Percentiles rank a stretch among this genome's conserved stretches.
Evolutionary conservation across 2,329 filamentous ascomycete genomes (phyloP).

Genomic region (Chalaropsis ovoidea): DNA sequence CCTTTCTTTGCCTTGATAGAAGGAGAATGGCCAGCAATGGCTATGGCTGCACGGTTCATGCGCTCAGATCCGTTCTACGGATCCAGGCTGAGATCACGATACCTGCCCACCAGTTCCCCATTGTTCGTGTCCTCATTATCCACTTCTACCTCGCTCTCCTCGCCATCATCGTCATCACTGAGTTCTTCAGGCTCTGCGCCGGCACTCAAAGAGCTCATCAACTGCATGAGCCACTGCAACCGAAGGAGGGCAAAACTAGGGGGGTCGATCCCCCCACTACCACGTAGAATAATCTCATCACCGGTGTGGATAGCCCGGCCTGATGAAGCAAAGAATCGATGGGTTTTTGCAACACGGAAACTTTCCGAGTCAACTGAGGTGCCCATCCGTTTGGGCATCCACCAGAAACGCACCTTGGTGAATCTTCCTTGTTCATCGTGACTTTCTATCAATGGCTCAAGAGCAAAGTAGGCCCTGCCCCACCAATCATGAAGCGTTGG

Average conservation of each 20-base stretch:
- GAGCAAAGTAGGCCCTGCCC: neutral
- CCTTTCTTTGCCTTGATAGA: too few species aligned
- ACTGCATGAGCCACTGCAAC: neutral
- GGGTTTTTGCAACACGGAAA: neutral
- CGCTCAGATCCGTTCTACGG: too few species aligned
- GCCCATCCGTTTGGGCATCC: too few species aligned
- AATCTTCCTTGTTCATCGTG: neutral
- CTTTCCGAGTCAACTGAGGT: too few species aligned
- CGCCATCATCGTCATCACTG: neutral
- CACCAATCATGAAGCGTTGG: neutral
- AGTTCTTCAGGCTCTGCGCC: neutral
- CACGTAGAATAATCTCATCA: neutral
- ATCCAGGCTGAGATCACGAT: neutral
- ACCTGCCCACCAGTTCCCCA: neutral
- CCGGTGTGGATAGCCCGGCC: neutral
- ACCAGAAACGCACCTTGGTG: neutral
- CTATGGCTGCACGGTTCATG: too few species aligned
- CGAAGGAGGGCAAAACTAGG: neutral
- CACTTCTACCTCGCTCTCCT: neutral
- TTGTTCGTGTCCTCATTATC: neutral
- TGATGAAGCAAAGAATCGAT: neutral
- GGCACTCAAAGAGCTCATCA: neutral
- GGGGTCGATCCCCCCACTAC: too few species aligned
- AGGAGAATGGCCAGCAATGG: too few species aligned
- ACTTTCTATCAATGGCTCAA: neutral